Base-by-base conservation (phyloP, 345 rosid species). In the Euphorbia pulcherrima region DNA sequence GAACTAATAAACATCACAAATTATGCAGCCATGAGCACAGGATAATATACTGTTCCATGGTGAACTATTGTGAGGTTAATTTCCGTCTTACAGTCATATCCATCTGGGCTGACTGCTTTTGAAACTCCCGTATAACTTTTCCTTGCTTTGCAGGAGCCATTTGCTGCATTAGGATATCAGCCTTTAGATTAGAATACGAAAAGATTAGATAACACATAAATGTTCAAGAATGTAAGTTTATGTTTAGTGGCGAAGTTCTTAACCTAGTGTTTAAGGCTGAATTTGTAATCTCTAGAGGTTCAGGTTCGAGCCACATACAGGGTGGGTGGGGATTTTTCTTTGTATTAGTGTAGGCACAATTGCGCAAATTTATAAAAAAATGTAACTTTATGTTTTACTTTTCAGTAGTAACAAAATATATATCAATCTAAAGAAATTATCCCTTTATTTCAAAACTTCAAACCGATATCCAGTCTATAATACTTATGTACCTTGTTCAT, bases 111-210 rank as follows among this genome's bases (percentile, higher is more conserved):
- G 99, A 90, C 76, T 94, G 97, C 77, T 84, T 86, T 84, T 94
- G 97, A 72, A 94, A 94, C 60, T 94, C 99, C 71, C 57, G 76
- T 62, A 88, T 73, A 72, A 87, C 84, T 83, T 84, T 82, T 18
- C 87, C 90, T 75, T 90, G 96, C 83, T 90, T 87, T 70, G 81
- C 86, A n/a, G 99, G 97, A 53, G 74, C 96, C 99, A 94, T 89
- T 86, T 90, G 85, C 99, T 94, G 87, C 69, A 80, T 17, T 73
- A 28, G 33, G 17, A 74, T 48, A 35, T 48, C 11, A 61, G 64
- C 29, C 28, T 44, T 58, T 39, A 48, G 27, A 67, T 35, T n/a
- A 5, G n/a, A n/a, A n/a, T n/a, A n/a, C n/a, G n/a, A n/a, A n/a
- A 55, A 20, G 56, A 40, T 20, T 46, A 41, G 48, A 13, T 13